phyloP scores from a whole-genome alignment of 345 rosid species.

The Eucalyptus sp. region DNA sequence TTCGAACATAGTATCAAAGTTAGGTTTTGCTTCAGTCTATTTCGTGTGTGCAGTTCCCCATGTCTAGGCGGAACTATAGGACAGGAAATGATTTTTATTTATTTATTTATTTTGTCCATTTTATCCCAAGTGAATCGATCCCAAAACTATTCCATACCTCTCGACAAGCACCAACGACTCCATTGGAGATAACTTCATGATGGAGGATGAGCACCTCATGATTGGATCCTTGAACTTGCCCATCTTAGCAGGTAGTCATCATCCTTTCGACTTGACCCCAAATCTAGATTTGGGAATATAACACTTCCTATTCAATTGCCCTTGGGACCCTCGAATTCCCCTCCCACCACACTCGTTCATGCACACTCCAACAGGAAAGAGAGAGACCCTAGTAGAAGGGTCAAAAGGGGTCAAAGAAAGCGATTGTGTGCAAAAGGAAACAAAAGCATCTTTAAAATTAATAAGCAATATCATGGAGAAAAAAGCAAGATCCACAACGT shows the following conservation, averaged over 20 bases:
- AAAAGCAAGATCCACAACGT: not conserved
- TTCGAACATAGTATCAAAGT: not conserved
- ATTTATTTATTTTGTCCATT: not conserved
- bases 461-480: not conserved
- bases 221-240: slow-evolving; percentile 66
- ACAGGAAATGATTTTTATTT: not conserved
- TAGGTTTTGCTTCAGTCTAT: not conserved
- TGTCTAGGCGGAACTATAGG: not conserved
- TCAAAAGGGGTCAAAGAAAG: slow-evolving; percentile 32
- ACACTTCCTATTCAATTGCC: slow-evolving; percentile 20
- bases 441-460: slow-evolving; percentile 6
- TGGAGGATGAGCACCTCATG: not conserved
- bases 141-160: not conserved
- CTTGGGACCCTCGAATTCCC: slow-evolving; percentile 14
- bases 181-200: not conserved
- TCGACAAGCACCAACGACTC: not conserved
- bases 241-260: slow-evolving; percentile 18
- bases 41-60: not conserved
- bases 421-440: slow-evolving; percentile 4
- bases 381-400: not conserved
- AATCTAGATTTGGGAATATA: not conserved
- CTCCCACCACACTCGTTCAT: slow-evolving; percentile 18
- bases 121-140: not conserved
- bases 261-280: slow-evolving; percentile 6
- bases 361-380: slow-evolving; percentile 20